Evolutionary conservation across 345 rosid genomes (phyloP), one percentile per base, ranked within the genome.

Genomic region (Luvunga scandens): DNA sequence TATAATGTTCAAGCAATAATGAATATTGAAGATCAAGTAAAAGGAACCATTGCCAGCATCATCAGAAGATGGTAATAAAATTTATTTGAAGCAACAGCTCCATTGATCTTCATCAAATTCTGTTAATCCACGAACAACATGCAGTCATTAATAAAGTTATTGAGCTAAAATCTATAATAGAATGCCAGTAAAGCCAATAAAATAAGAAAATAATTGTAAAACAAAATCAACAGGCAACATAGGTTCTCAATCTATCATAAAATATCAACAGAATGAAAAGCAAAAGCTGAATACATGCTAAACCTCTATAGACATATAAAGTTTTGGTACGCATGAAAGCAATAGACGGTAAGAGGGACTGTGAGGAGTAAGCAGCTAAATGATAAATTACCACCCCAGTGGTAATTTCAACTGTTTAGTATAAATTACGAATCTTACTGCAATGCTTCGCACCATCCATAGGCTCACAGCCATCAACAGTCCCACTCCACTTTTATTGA

Each of bases 401-500:
- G 42, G 21, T 27, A 65, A 45, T 33, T 33, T 33, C 36, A 33
- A 33, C 5, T 33, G 36, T 6, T 5, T 33, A 33, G 36, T 5
- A 33, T 33, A 33, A 33, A 33, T 33, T 33, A 33, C 36, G 36
- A 33, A 33, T 69, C 92, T 90, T 87, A 96, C 99, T 84, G 97
- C 97, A 34, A 91, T 87, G 85, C 94, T 89, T 81, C 98, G 86
- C 50, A 96, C 85, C 42, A 90, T 88, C 99, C 98, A 96, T 83
- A 96, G 82, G 85, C 99, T 89, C 75, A 94, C 98, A 78, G 98
- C 99, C 99, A 96, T 96, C 85, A 96, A 57, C 50, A 96, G 86
- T 82, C 92, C 99, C 18, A 96, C 95, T 67, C 98, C 98, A 81
- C 93, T 96, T 90, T 96, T 96, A 78, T 92, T 94, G 87, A 96